A percentile compares a stretch with the other conserved stretches of the same genome.
phyloP scores from a whole-genome alignment of 2,329 filamentous ascomycete species.

The Scytalidium lignicola region DNA sequence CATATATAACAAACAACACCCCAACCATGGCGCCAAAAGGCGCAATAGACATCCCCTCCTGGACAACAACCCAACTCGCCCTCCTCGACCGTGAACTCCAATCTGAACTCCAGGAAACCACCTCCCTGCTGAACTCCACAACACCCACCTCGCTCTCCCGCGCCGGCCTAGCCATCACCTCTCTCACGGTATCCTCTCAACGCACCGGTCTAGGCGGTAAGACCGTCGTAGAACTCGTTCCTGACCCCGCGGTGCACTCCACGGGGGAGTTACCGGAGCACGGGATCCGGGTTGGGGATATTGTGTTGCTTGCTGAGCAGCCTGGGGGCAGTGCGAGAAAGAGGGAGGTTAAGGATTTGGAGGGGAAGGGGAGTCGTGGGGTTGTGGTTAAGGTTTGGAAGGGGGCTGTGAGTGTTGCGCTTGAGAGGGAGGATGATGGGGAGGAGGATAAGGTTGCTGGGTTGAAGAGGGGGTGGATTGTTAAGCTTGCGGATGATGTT shows the following conservation, averaged over 20 bases:
- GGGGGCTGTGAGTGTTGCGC: conserved; percentile 57
- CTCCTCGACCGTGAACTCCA: conserved; percentile 68
- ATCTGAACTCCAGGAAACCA: conserved; percentile 67
- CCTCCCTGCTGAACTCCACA: conserved; percentile 60
- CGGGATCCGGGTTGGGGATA: conserved; percentile 70
- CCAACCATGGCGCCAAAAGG: conserved; percentile 30
- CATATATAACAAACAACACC: no score
- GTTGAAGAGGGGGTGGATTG: conserved; percentile 50
- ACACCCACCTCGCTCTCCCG: conserved; percentile 66
- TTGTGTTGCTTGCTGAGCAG: conserved; percentile 72
- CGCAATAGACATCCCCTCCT: conserved; percentile 55
- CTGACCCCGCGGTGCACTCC: conserved; percentile 55
- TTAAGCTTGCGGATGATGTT: conserved; percentile 65
- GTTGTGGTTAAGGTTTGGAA: conserved; percentile 63
- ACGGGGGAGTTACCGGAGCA: conserved; percentile 62
- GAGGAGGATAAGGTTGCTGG: conserved; percentile 35
- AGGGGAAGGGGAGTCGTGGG: conserved; percentile 62
- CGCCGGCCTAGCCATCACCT: conserved; percentile 73
- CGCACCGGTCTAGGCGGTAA: conserved; percentile 90
- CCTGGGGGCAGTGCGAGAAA: conserved; percentile 52
- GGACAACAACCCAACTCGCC: conserved; percentile 64
- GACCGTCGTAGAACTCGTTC: conserved; percentile 73
- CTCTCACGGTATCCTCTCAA: conserved; percentile 67
- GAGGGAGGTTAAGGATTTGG: conserved; percentile 68
- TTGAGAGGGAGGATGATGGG: conserved; percentile 56